Conservation (phyloP, 2,329 filamentous ascomycete genomes). For the Epichloe hybrida region DNA sequence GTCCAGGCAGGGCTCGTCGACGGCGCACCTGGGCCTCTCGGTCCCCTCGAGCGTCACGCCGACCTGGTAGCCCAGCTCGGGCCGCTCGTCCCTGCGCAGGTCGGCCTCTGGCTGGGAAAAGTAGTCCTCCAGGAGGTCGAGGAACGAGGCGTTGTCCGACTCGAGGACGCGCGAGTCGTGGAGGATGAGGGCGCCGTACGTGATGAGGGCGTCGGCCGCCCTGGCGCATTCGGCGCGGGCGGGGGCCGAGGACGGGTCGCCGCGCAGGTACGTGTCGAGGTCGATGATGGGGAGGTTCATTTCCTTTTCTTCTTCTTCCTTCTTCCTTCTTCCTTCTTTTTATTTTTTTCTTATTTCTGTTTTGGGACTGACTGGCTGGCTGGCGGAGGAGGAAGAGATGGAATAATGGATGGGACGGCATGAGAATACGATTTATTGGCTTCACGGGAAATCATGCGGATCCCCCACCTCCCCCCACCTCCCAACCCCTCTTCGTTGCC, state of each 20-base stretch:
- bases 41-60: slow-evolving; percentile 50
- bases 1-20: slow-evolving; percentile 45
- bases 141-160: slow-evolving; percentile 40
- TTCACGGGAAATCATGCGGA: too few species aligned
- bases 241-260: slow-evolving; percentile 26
- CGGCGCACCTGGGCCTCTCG: slow-evolving; percentile 49
- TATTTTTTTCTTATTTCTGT: too few species aligned
- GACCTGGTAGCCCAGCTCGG: slow-evolving; percentile 45
- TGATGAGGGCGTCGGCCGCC: slow-evolving; percentile 43
- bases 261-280: slow-evolving; percentile 41
- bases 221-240: slow-evolving; percentile 38
- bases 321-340: too few species aligned
- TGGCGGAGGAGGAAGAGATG: too few species aligned
- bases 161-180: slow-evolving; percentile 46
- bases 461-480: too few species aligned
- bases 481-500: too few species aligned
- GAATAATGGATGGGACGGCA: too few species aligned
- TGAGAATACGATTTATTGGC: too few species aligned
- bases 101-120: slow-evolving; percentile 40
- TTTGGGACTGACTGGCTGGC: too few species aligned
- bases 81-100: slow-evolving; percentile 39
- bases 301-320: not conserved
- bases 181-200: slow-evolving; percentile 45
- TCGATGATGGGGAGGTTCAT: slow-evolving; percentile 47
- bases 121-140: slow-evolving; percentile 52